Base-by-base conservation (phyloP, 2,329 filamentous ascomycete species). In the Leptographium procerum region DNA sequence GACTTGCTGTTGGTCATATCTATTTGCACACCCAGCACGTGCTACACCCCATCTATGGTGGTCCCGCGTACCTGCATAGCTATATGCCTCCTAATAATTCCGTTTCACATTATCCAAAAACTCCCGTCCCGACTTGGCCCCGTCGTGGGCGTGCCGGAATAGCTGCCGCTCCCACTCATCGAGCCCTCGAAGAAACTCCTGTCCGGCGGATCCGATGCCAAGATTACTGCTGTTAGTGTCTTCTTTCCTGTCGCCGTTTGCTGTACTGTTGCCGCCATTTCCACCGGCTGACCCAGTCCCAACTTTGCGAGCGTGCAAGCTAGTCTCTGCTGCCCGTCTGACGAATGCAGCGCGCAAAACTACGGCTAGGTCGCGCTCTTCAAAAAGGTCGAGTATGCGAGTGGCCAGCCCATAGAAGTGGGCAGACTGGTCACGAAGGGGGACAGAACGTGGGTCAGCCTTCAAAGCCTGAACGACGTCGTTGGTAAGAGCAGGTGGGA, bases 331-430 rank as follows among this genome's bases (percentile, higher is more conserved):
- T 1, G 91, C 89, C 53, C 94, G 80, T 55, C 82, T 79, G 64
- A 91, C 89, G 72, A 95, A 97, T 0, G 89, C 91, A 75, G 87
- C 78, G 58, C 82, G 79, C 64, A 92, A 70, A 24, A 94, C 83
- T 63, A 89, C 81, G 58, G 90, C 88, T 58, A 96, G 85, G 60
- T 83, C 82, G 51, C 70, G 70, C 70, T 96, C 91, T 59, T 96
- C 91, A 62, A 96, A 95, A 0, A 99, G 73, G 60, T 96, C 91
- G 61, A 97, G 77, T 72, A 96, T 91, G 56, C 89, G 82, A 51
- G 89, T 86, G 4, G 88, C 90, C 4, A 97, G 80, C 28, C 83
- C 85, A 73, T 96, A 97, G 66, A 96, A 96, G 71, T 96, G 88
- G 40, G 87, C 85, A 61, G 88, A 89, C 70, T 94, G 83, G 58